Conservation (phyloP, 2,329 filamentous ascomycete genomes). For the Apiospora malaysiana region DNA sequence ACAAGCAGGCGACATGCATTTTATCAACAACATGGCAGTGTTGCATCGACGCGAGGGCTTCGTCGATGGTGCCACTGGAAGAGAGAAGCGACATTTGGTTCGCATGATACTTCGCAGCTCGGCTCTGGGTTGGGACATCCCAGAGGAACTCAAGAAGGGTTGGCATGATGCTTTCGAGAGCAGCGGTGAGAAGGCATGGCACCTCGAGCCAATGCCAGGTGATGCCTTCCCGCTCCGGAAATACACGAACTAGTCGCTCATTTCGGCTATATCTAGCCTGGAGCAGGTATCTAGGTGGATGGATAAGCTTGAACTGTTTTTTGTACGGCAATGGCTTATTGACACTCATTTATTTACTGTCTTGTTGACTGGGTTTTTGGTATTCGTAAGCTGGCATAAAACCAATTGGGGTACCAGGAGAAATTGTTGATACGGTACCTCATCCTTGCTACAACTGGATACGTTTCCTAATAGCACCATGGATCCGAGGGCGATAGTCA, state of each 20-base stretch:
- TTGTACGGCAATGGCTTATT: too few relatives aligned
- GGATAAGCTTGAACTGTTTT: too few relatives aligned
- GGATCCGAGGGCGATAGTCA: too few relatives aligned
- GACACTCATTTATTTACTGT: too few relatives aligned
- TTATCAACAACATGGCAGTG: conserved; percentile 68
- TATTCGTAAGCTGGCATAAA: too few relatives aligned
- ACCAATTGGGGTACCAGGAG: too few relatives aligned
- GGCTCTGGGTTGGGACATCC: conserved; percentile 57
- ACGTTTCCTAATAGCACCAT: too few relatives aligned
- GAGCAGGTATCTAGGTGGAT: too few relatives aligned
- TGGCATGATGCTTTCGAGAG: conserved; percentile 59
- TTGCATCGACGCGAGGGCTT: conserved; percentile 67
- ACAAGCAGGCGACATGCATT: conserved; percentile 64
- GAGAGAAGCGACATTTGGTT: conserved; percentile 61
- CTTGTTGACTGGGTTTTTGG: too few relatives aligned
- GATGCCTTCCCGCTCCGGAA: conserved; percentile 62
- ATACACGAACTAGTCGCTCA: conserved; percentile 63
- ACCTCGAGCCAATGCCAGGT: conserved; percentile 65
- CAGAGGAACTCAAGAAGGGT: conserved; percentile 52
- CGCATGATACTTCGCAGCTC: conserved; percentile 65
- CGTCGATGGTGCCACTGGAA: conserved; percentile 51
- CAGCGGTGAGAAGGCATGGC: conserved; percentile 55
- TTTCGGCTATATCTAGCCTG: too few relatives aligned
- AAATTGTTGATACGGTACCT: too few relatives aligned
- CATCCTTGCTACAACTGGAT: too few relatives aligned